Percentiles rank a stretch among this genome's conserved stretches.
Conservation (phyloP, 2,329 filamentous ascomycete species). For the Cordyceps sp. region DNA sequence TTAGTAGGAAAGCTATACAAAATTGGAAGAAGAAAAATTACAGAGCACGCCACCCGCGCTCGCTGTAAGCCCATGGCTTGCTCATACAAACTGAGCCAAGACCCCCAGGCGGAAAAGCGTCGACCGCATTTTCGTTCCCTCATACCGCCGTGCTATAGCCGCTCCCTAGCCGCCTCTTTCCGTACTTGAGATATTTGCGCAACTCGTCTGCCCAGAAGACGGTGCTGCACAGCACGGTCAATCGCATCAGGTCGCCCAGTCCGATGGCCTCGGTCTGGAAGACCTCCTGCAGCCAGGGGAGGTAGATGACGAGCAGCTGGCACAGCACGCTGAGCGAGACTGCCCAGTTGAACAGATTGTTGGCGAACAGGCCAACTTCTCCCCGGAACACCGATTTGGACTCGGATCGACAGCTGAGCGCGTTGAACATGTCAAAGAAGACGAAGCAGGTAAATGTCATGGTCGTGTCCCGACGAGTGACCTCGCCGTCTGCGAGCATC, state of each 20-base stretch:
- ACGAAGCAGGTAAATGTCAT: slow-evolving; percentile 99
- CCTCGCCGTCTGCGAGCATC: slow-evolving; percentile 67
- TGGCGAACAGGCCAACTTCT: slow-evolving; percentile 68
- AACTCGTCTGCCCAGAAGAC: slow-evolving; percentile 94
- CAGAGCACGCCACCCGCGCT: too few species aligned
- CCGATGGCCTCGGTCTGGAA: slow-evolving; percentile 88
- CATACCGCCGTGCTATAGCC: slow-evolving; percentile 52
- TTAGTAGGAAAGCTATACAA: too few species aligned
- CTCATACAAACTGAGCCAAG: too few species aligned
- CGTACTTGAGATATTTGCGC: slow-evolving; percentile 60
- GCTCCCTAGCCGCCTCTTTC: slow-evolving; percentile 35
- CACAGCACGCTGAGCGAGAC: slow-evolving; percentile 72
- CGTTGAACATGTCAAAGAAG: slow-evolving; percentile 99
- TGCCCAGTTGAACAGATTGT: slow-evolving; percentile 93
- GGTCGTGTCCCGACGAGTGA: slow-evolving; percentile 88
- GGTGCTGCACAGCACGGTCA: slow-evolving; percentile 64
- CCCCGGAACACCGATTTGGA: slow-evolving; percentile 77
- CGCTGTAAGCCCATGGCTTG: too few species aligned
- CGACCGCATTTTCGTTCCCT: not conserved
- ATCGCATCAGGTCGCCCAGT: slow-evolving; percentile 53
- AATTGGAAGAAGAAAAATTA: too few species aligned
- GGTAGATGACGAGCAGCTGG: slow-evolving; percentile 83
- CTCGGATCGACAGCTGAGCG: slow-evolving; percentile 80
- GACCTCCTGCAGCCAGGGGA: slow-evolving; percentile 81
- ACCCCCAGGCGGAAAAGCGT: too few species aligned